Evolutionary conservation across 768 basidiomycete species (phyloP).

Genomic region (Cantharellus cinnabarinus): DNA sequence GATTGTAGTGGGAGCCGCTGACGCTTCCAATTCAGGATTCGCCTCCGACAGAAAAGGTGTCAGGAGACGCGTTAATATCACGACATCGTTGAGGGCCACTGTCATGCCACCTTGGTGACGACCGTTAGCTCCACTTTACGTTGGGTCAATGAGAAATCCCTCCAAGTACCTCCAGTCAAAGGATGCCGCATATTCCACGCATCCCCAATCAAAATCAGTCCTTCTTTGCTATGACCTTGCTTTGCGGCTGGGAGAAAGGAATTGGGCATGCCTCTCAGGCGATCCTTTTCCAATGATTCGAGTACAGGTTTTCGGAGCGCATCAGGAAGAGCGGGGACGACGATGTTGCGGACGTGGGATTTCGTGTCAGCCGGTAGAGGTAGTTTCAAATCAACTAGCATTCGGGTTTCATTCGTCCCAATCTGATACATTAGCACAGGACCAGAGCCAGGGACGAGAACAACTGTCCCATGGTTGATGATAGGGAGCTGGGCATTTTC

Average conservation of each 20-base stretch:
- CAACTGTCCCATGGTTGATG: constrained; percentile 65
- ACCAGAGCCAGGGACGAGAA: constrained; percentile 56
- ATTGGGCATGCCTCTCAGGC: constrained; percentile 86
- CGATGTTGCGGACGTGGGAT: constrained; percentile 48
- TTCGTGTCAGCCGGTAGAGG: constrained; percentile 70
- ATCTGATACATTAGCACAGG: constrained; percentile 92
- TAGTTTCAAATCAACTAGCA: constrained; percentile 75
- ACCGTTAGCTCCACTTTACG: not conserved
- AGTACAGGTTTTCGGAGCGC: constrained; percentile 44
- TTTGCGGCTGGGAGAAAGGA: constrained; percentile 69
- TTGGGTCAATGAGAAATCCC: not conserved
- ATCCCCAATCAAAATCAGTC: constrained; percentile 76
- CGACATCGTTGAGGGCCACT: constrained; percentile 75
- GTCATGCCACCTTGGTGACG: constrained; percentile 70
- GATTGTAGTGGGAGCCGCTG: not conserved
- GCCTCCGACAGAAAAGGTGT: constrained; percentile 1
- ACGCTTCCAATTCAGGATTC: not conserved
- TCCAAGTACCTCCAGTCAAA: constrained; percentile 44
- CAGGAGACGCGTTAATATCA: constrained; percentile 29
- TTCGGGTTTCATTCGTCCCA: constrained; percentile 68
- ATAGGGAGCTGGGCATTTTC: constrained; percentile 57
- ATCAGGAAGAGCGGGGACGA: constrained; percentile 66
- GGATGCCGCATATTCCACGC: constrained; percentile 99
- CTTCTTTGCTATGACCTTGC: constrained; percentile 41
- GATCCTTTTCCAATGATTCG: constrained; percentile 52